Base-by-base conservation (phyloP, 225 moss, liverwort and hornwort genomes). In the Physcomitrium patens region DNA sequence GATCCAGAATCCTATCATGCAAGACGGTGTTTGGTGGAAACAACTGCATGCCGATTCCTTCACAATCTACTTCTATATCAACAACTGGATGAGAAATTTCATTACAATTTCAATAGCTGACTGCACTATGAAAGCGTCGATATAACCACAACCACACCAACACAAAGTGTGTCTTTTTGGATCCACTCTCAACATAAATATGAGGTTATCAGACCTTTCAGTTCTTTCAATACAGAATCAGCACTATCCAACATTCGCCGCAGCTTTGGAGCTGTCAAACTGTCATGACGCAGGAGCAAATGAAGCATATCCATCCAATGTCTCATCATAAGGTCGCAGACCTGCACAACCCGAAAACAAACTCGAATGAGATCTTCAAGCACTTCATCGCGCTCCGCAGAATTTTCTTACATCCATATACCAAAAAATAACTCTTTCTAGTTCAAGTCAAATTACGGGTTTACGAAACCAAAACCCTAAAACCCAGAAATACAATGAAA, bases 241-340 rank as follows among this genome's bases (percentile, higher is more conserved):
- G 67, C 74, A 12, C 67, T 63, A 17, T 79, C 77, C 55, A 75
- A 52, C 67, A 87, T 75, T 71, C 71, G 71, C 41, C 87, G 79
- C 64, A 87, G 77, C 26, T 57, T 79, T 24, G 68, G 64, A 67
- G 79, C 71, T 59, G 84, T 77, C 71, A 82, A 77, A 22, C 47
- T 60, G 68, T 71, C 74, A 41, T 71, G 58, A 44, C 51, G 65
- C 16, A 87, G 68, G 44, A 79, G 68, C 8, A 58, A 53, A 60
- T 77, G 74, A 60, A 82, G 66, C 22, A 76, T 74, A 64, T 79
- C 79, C 84, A 84, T 59, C 77, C 84, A 84, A 71, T 73, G 70
- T 63, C 60, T 75, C 42, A 53, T 44, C 84, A 84, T 77, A 26
- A 73, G 46, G 65, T 82, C 67, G 63, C 81, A 84, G 54, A 87